Evolutionary conservation across 2,329 filamentous ascomycete genomes (phyloP).

Genomic region (Penicillium paneum): DNA sequence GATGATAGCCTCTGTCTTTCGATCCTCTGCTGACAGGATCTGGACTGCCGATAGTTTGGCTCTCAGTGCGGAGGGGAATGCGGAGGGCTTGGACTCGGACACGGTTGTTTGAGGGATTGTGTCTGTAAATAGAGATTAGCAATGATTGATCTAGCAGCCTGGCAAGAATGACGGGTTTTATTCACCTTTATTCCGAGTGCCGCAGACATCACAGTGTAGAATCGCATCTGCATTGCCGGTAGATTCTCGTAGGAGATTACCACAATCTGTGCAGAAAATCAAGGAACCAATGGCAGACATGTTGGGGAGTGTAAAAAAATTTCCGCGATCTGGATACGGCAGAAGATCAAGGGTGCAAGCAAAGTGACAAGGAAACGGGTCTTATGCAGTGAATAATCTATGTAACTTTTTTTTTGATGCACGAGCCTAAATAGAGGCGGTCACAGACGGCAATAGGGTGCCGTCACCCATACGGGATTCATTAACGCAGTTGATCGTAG

Average conservation of each 20-base stretch:
- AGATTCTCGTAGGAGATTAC: slow-evolving; percentile 79
- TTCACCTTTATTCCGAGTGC: slow-evolving; percentile 73
- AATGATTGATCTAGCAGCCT: not conserved
- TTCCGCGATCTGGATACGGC: not conserved
- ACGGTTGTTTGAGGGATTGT: slow-evolving; percentile 71
- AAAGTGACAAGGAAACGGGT: not conserved
- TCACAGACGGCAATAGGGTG: slow-evolving; percentile 17
- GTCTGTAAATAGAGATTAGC: slow-evolving; percentile 50
- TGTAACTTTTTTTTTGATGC: slow-evolving; percentile 24
- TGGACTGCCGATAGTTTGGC: slow-evolving; percentile 85
- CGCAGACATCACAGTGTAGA: slow-evolving; percentile 81
- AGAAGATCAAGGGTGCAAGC: not conserved
- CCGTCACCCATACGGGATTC: slow-evolving; percentile 15
- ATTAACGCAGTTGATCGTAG: slow-evolving; percentile 17
- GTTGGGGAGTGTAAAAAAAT: not conserved
- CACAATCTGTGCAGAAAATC: slow-evolving; percentile 89
- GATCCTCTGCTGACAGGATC: slow-evolving; percentile 71
- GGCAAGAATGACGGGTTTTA: not conserved
- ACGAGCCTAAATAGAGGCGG: slow-evolving; percentile 22
- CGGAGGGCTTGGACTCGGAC: slow-evolving; percentile 80
- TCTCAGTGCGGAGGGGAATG: slow-evolving; percentile 86
- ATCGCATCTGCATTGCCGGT: slow-evolving; percentile 72
- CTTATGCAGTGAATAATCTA: not conserved
- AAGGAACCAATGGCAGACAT: slow-evolving; percentile 91
- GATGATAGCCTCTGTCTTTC: slow-evolving; percentile 68